Conservation (phyloP, 148 eudicot genomes). For the Tetragonia tetragonoides region DNA sequence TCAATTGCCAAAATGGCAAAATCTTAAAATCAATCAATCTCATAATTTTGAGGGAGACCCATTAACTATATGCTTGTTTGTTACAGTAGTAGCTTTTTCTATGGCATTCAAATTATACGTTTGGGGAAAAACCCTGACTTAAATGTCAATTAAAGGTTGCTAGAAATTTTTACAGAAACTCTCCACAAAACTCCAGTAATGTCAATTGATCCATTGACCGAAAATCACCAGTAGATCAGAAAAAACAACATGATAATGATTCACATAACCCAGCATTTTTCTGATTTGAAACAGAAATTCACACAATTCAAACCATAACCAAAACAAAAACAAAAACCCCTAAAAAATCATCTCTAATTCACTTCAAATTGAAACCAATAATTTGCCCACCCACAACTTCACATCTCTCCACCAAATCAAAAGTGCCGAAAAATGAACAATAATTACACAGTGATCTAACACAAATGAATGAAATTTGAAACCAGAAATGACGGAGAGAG, state of each 20-base stretch:
- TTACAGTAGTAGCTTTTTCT: too few relatives aligned
- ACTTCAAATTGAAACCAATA: neutral
- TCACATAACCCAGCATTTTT: neutral
- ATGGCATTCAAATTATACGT: too few relatives aligned
- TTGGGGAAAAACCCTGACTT: neutral
- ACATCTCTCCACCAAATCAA: neutral
- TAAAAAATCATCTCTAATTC: neutral
- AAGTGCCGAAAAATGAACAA: neutral
- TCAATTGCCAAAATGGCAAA: too few relatives aligned
- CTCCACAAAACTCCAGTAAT: too few relatives aligned
- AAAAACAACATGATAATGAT: neutral
- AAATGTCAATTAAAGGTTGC: neutral
- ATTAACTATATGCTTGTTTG: too few relatives aligned
- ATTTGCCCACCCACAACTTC: neutral
- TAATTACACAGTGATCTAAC: neutral
- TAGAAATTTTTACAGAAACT: too few relatives aligned
- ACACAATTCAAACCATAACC: neutral
- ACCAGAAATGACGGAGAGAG: neutral
- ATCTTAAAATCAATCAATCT: too few relatives aligned
- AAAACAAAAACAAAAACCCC: slow-evolving; percentile 8
- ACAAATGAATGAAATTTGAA: neutral
- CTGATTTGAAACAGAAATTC: neutral
- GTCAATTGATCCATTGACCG: neutral
- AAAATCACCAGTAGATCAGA: neutral
- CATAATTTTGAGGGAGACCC: too few relatives aligned